Evolutionary conservation across 345 rosid genomes (phyloP).

Genomic region (Arabis hirsuta): DNA sequence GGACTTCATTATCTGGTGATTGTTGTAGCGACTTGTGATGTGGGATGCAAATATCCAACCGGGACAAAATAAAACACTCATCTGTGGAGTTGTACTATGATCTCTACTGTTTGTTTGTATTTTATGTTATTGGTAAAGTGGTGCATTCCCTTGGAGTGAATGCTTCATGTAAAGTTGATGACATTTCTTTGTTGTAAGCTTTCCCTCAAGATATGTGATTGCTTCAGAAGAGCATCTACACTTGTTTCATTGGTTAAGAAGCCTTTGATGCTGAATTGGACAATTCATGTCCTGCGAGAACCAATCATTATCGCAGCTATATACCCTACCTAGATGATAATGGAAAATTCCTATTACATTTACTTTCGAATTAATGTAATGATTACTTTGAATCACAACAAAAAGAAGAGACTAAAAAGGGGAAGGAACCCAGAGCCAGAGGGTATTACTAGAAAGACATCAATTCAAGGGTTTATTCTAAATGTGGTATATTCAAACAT

Average conservation of each 20-base stretch:
- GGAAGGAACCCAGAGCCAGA: no score
- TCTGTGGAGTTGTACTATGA: conserved; percentile 35
- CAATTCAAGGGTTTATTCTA: no score
- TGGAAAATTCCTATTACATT: no score
- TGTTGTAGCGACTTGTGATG: conserved; percentile 39
- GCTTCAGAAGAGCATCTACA: conserved; percentile 11
- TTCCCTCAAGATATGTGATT: conserved; percentile 15
- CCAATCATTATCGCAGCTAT: no score
- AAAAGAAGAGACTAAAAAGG: no score
- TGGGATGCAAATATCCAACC: conserved; percentile 44
- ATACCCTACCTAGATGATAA: no score
- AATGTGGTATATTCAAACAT: no score
- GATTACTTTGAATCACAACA: no score
- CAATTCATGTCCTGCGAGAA: neutral
- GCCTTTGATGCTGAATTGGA: neutral
- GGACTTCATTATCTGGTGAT: conserved; percentile 41
- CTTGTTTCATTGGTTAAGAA: no score
- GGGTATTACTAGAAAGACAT: no score
- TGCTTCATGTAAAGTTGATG: conserved; percentile 43
- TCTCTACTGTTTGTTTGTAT: conserved; percentile 33
- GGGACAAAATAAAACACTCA: conserved; percentile 22
- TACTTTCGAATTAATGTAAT: no score
- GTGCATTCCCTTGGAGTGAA: conserved; percentile 43
- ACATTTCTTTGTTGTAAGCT: conserved; percentile 32
- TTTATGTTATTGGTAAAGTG: conserved; percentile 35